A percentile compares a stretch with the other conserved stretches of the same genome.
These are phyloP conservation scores for Neonectria magnoliae DNA, from an alignment of 2,329 filamentous ascomycete species.

Conservation along the genomic window DNA sequence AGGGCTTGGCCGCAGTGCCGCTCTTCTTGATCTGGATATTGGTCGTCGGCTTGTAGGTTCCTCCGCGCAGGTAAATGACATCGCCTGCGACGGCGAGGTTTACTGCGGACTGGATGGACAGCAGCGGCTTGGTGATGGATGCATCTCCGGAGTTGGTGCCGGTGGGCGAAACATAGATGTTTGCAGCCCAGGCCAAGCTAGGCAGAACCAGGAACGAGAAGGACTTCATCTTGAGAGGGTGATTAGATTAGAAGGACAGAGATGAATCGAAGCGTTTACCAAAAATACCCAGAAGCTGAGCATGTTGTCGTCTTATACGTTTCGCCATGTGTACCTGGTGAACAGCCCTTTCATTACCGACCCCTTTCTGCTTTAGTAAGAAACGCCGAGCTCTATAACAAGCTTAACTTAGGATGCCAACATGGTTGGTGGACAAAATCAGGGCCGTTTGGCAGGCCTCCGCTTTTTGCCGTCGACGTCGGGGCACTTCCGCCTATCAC, in stretches of 20 bases:
- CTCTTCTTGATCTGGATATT: conserved; percentile 59
- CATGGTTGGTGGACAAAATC: conserved; percentile 14
- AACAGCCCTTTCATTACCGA: background rate
- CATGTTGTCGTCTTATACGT: background rate
- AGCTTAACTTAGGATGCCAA: background rate
- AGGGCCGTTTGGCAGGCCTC: background rate
- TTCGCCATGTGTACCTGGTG: background rate
- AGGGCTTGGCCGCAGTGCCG: conserved; percentile 51
- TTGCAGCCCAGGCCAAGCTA: conserved; percentile 34
- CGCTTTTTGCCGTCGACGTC: conserved; percentile 5
- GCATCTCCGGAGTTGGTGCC: conserved; percentile 52
- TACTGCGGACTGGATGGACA: conserved; percentile 57
- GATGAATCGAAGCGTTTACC: background rate
- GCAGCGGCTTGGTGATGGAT: conserved; percentile 47
- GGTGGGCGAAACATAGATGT: conserved; percentile 56
- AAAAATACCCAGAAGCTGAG: background rate
- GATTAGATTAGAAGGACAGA: background rate
- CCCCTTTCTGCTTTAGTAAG: background rate
- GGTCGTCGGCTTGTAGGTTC: conserved; percentile 54
- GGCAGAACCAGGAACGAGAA: conserved; percentile 7
- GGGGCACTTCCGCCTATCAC: conserved; percentile 12
- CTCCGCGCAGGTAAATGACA: conserved; percentile 55
- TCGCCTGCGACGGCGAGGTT: conserved; percentile 56
- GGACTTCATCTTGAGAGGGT: conserved; percentile 9
- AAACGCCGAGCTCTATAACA: background rate